Conservation (phyloP, 164 flowering plant genomes). For the Akebia trifoliata region DNA sequence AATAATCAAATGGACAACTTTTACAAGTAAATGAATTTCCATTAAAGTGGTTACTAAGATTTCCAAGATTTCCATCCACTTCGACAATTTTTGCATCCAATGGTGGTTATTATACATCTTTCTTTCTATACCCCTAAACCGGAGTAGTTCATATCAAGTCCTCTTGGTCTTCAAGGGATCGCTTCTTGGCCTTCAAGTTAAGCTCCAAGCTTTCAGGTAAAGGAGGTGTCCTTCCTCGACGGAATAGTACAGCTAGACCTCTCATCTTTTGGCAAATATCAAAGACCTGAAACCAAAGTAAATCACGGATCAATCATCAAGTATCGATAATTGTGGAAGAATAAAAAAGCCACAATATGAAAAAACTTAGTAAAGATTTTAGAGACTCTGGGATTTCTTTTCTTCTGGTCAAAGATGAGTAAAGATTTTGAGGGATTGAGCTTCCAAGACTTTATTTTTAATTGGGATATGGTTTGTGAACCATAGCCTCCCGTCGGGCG, state of each 20-base stretch:
- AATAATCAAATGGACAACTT: background rate
- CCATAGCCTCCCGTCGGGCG: too few relatives aligned
- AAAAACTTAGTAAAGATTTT: too few relatives aligned
- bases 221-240: slow-evolving; percentile 84
- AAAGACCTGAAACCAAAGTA: slow-evolving; percentile 57
- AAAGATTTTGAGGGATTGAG: too few relatives aligned
- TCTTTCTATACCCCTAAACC: background rate
- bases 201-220: slow-evolving; percentile 81
- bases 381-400: too few relatives aligned
- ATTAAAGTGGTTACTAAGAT: slow-evolving; percentile 3
- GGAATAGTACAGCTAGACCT: slow-evolving; percentile 88
- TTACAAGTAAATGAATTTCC: slow-evolving; percentile 1
- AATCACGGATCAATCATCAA: background rate
- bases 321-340: background rate
- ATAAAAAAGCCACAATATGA: too few relatives aligned
- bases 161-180: slow-evolving; percentile 88
- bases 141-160: slow-evolving; percentile 26
- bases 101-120: background rate
- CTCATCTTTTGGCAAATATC: slow-evolving; percentile 82
- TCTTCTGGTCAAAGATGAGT: too few relatives aligned
- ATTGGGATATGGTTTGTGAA: too few relatives aligned
- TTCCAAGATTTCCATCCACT: too few relatives aligned
- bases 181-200: slow-evolving; percentile 68
- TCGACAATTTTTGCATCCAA: background rate
- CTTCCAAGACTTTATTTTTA: too few relatives aligned